Base-by-base conservation (phyloP, 495 filamentous ascomycete genomes). In the Patellaria atrata region DNA sequence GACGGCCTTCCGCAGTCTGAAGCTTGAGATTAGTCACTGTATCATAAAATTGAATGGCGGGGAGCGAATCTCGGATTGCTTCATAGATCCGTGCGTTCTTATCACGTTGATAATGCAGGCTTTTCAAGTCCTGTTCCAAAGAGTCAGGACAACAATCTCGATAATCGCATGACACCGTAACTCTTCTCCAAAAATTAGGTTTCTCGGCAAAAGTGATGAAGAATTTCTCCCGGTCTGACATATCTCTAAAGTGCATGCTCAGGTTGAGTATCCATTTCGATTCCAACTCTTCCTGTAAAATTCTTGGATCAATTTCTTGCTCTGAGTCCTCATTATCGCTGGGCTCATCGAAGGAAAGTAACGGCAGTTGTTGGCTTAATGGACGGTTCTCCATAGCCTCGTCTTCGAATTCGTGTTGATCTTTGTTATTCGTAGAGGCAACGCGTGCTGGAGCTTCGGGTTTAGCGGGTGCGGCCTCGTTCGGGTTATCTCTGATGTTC, bases 231-330 rank as follows among this genome's bases (percentile, higher is more conserved):
- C 91, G 73, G 35, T 80, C 83, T 8, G 89, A 93, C 43, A 79
- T 77, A 57, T 97, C 89, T 32, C 87, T 77, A 53, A 94, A 96
- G 60, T 93, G 84, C 89, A 97, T 96, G 59, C 85, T 94, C 37
- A 97, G 66, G 48, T 97, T 97, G 41, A 97, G 64, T 38, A 96
- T 94, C 89, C 89, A 97, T 54, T 73, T 75, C 38, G 67, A 66
- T 45, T 94, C 85, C 43, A 94, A 64, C 58, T 96, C 89, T 41
- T 77, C 71, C 37, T 73, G 75, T 37, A 93, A 63, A 41, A 40
- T 18, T 10, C 27, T 24, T 9, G 54, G 45, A 29, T 57, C 51
- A 7, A 46, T 25, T n/a, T 34, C 43, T 4, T 63, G 64, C 5
- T 36, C 39, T 7, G 47, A 53, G 12, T 8, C 27, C 3, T 31